Evolutionary conservation across 1,284 basidiomycete genomes (phyloP).

Genomic region (Pseudozyma pruni): DNA sequence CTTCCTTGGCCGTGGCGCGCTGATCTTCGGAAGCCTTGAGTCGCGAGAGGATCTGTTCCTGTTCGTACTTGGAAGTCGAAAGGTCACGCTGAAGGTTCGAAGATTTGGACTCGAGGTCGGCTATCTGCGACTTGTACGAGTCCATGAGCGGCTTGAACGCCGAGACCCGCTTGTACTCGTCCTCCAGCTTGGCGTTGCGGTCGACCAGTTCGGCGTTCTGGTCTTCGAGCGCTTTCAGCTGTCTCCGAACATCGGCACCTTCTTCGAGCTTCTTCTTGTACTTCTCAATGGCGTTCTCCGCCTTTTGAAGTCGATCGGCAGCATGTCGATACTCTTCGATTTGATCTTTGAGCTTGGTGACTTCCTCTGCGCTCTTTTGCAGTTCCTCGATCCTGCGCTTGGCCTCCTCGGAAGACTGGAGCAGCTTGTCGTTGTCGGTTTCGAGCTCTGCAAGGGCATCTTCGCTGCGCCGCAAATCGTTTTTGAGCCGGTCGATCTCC

Average conservation of each 20-base stretch:
- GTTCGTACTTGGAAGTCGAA: constrained; percentile 51
- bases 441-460: constrained; percentile 59
- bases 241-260: constrained; percentile 83
- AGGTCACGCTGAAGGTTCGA: constrained; percentile 75
- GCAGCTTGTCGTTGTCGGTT: constrained; percentile 50
- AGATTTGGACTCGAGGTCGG: constrained; percentile 80
- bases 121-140: constrained; percentile 87
- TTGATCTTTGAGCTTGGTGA: constrained; percentile 84
- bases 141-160: constrained; percentile 90
- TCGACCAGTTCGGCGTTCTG: constrained; percentile 92
- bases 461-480: constrained; percentile 54
- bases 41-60: constrained; percentile 49
- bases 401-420: constrained; percentile 28
- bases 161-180: constrained; percentile 86
- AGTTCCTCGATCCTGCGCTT: constrained; percentile 77
- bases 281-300: constrained; percentile 97
- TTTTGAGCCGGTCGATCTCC: constrained; percentile 57
- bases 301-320: constrained; percentile 88
- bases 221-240: constrained; percentile 86
- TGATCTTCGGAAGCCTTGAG: constrained; percentile 73
- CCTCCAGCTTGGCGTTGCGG: constrained; percentile 87
- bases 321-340: constrained; percentile 84
- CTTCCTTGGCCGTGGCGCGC: constrained; percentile 81
- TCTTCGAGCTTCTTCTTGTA: constrained; percentile 99
- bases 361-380: constrained; percentile 80